A percentile compares a stretch with the other conserved stretches of the same genome.
phyloP scores from a whole-genome alignment of 805 yeast species.

The Hanseniaspora meyeri region DNA sequence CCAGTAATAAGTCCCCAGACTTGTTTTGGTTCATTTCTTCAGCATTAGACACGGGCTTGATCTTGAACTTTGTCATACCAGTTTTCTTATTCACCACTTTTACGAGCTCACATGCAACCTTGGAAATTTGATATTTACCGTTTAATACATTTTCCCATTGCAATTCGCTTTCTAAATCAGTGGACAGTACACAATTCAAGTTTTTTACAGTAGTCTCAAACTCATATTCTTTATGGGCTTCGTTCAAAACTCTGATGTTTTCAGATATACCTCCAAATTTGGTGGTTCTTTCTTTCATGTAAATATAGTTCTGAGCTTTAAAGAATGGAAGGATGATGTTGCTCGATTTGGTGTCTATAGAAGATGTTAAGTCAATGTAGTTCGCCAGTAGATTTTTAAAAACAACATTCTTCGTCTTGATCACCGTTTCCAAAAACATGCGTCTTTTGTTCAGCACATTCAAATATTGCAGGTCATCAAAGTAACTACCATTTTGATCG shows the following conservation, averaged over 20 bases:
- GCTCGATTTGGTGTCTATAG: slow-evolving; percentile 73
- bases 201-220: slow-evolving; percentile 45
- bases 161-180: slow-evolving; percentile 44
- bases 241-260: slow-evolving; percentile 25
- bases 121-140: slow-evolving; percentile 61
- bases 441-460: slow-evolving; percentile 33
- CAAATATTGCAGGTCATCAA: slow-evolving; percentile 40
- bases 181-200: slow-evolving; percentile 57
- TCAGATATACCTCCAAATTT: slow-evolving; percentile 1
- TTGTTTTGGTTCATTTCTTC: neutral
- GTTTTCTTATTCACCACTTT: slow-evolving; percentile 14
- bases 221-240: slow-evolving; percentile 27
- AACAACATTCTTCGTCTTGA: neutral
- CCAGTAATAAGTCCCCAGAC: slow-evolving; percentile 35
- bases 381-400: neutral
- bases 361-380: slow-evolving; percentile 69
- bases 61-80: slow-evolving; percentile 16
- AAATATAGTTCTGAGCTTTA: slow-evolving; percentile 61
- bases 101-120: slow-evolving; percentile 47
- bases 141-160: slow-evolving; percentile 80
- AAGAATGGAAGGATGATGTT: slow-evolving; percentile 64
- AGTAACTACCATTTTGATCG: slow-evolving; percentile 30
- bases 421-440: slow-evolving; percentile 40
- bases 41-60: slow-evolving; percentile 26
- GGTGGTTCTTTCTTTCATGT: slow-evolving; percentile 18